Evolutionary conservation across 2,329 filamentous ascomycete genomes (phyloP), one percentile per base, ranked within the genome.

Genomic region (Fusarium albosuccineum): DNA sequence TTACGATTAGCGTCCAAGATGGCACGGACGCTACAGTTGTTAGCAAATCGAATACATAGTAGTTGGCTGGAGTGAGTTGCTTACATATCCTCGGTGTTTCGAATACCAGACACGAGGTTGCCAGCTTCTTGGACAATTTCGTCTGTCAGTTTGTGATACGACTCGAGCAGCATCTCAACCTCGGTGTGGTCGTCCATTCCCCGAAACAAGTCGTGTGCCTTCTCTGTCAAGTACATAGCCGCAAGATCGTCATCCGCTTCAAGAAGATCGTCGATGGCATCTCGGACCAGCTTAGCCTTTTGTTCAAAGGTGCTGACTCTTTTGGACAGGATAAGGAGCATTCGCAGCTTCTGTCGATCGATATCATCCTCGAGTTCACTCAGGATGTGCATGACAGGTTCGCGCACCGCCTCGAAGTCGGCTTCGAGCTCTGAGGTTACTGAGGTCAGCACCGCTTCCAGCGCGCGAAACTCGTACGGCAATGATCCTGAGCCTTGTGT

Each of bases 1-100:
- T 99, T 99, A 70, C 96, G 94, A 77, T 99, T 99, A 57, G 96
- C 95, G 77, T 99, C 96, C 33, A 99, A 89, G 70, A 99, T 99
- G 26, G 96, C 96, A 77, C 96, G 97, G 65, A 97, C 93, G 50
- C 93, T 97, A 59, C 6, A 14, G 37, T 3, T 39, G 74, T 78
- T 61, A 76, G 60, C 34, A 45, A 16, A 27, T 33, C 22, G 16
- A 10, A n/a, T 50, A 29, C 11, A 10, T 27, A 41, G 16, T 22
- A 22, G 5, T 22, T 22, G 22, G n/a, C 42, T 37, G 45, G n/a
- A 41, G 6, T 30, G 27, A 10, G 27, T 10, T 27, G 14, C 91
- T 81, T 85, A 97, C 93, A 99, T 97, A 81, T 99, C 96, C 80
- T 99, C 96, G 1, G 96, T 99, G 80, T 98, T 99, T 72, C 96